Conservation (phyloP, 164 flowering plant genomes). For the Akebia trifoliata region DNA sequence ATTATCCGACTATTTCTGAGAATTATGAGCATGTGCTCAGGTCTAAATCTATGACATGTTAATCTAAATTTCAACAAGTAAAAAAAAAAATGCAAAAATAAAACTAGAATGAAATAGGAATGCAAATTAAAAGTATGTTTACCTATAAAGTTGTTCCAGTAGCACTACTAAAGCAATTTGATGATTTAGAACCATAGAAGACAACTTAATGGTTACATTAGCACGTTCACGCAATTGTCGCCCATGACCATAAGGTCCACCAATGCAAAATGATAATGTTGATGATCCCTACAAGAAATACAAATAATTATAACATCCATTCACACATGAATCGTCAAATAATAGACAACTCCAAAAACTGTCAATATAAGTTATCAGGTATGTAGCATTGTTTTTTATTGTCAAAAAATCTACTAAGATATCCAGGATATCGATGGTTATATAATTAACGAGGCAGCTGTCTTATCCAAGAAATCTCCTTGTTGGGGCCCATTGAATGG, state of each 20-base stretch:
- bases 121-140: not conserved
- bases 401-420: no score
- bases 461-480: no score
- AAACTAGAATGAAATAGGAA: not conserved
- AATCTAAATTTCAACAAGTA: not conserved
- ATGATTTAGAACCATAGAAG: constrained; percentile 81
- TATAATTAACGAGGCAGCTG: no score
- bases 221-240: constrained; percentile 58
- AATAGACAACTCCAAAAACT: not conserved
- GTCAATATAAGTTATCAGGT: not conserved
- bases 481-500: no score
- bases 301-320: not conserved
- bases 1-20: no score
- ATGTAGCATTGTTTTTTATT: no score
- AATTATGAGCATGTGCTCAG: no score
- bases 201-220: constrained; percentile 57
- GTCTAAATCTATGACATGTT: no score
- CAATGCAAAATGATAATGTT: constrained; percentile 73
- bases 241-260: constrained; percentile 96
- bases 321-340: not conserved
- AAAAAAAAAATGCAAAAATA: not conserved
- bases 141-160: constrained; percentile 86
- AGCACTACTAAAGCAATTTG: constrained; percentile 76
- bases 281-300: constrained; percentile 55
- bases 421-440: no score